Evolutionary conservation across 768 basidiomycete species (phyloP), one percentile per base, ranked within the genome.

Genomic region (Leccinum broughii): DNA sequence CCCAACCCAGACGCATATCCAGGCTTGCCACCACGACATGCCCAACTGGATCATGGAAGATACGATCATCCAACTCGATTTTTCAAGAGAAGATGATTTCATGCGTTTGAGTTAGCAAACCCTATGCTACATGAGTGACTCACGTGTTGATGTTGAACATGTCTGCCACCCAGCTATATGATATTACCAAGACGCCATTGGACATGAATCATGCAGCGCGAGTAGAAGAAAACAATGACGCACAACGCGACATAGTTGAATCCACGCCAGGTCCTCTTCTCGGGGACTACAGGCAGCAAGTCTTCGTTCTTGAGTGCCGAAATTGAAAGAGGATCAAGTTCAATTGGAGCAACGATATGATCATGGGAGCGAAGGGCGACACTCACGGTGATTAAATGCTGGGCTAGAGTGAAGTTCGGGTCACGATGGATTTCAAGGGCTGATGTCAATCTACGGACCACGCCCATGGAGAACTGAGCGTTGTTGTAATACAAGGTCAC

Each of bases 21-120:
- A 90, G 15, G 91, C 86, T 70, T 92, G 88, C 89, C 89, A 92
- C 89, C 89, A 92, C 0, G 86, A 86, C 32, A 92, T 80, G 3
- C 87, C 87, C 30, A 85, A 73, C 62, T 87, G 83, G 34, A 87
- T 81, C 88, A 90, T 89, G 13, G 87, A 86, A 30, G 87, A 88
- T 0, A 81, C 87, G 60, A 90, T 89, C 87, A 87, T 87, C 88
- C 86, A 89, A 60, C 86, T 88, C 57, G 37, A 62, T 46, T 13
- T 20, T 46, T 46, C 4, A 35, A 50, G 53, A 13, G 61, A 58
- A n/a, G 58, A 39, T 52, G 56, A 60, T 48, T 46, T 20, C 20
- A 20, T 46, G 44, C 20, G 11, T 20, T 44, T 1, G 11, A 10
- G 41, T n/a, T n/a, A 44, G 41, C 6, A 20, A 46, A 20, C n/a